Conservation (phyloP, 257 asterid species). For the Leonotis leonurus region DNA sequence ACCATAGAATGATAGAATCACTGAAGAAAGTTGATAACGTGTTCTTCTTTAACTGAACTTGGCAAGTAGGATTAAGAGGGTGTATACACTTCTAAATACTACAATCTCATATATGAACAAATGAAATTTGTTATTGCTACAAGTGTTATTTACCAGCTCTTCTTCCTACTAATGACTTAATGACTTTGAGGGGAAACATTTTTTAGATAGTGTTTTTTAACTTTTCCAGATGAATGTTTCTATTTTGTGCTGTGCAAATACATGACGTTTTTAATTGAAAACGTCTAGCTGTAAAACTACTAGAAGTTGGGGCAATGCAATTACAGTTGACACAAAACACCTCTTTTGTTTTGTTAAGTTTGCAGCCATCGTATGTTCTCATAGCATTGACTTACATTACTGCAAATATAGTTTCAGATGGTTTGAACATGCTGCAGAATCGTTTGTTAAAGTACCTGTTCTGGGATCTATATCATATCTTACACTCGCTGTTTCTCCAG, state of each 20-base stretch:
- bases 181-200: too few relatives aligned
- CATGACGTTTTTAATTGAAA: not conserved
- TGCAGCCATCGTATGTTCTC: slow-evolving; percentile 9
- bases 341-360: not conserved
- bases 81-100: not conserved
- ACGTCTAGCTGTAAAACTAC: not conserved
- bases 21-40: not conserved
- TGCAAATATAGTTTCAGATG: slow-evolving; percentile 38
- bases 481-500: slow-evolving; percentile 75
- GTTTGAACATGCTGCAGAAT: slow-evolving; percentile 34
- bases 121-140: not conserved
- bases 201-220: too few relatives aligned
- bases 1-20: not conserved
- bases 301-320: not conserved
- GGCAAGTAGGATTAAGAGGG: not conserved
- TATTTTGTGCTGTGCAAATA: too few relatives aligned
- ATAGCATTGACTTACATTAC: slow-evolving; percentile 23
- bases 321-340: not conserved
- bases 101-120: not conserved
- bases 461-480: slow-evolving; percentile 49
- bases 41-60: not conserved
- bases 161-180: too few relatives aligned
- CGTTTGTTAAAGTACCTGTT: slow-evolving; percentile 30
- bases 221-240: too few relatives aligned
- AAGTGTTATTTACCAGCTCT: not conserved